A percentile compares a stretch with the other conserved stretches of the same genome.
Conservation (phyloP, 345 rosid species). For the Citrus inodora region DNA sequence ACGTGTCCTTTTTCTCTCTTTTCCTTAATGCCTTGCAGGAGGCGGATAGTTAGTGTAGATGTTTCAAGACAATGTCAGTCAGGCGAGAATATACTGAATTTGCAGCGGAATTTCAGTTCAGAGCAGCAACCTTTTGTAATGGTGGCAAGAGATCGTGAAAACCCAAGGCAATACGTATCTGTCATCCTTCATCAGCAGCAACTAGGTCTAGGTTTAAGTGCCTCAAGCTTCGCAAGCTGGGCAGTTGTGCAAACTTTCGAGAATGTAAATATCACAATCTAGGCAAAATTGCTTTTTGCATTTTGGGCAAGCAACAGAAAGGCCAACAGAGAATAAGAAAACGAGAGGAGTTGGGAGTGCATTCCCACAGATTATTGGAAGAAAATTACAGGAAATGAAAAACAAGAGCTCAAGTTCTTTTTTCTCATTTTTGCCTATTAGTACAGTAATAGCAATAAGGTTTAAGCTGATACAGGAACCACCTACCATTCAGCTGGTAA, state of each 20-base stretch:
- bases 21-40: neutral
- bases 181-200: conserved; percentile 6
- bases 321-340: conserved; percentile 9
- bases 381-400: neutral
- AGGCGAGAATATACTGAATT: neutral
- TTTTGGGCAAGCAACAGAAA: conserved; percentile 58
- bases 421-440: neutral
- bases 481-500: neutral
- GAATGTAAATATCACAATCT: conserved; percentile 92
- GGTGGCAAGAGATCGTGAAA: neutral
- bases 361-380: neutral
- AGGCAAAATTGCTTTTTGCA: conserved; percentile 77
- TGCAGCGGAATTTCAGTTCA: neutral
- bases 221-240: conserved; percentile 84
- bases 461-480: neutral
- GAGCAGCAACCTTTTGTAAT: neutral
- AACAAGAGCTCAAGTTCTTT: neutral
- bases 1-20: neutral
- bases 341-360: neutral
- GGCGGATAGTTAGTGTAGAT: neutral
- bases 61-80: neutral
- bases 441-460: neutral
- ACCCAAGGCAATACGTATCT: neutral
- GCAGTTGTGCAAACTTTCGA: conserved; percentile 89
- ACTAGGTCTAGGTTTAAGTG: conserved; percentile 23